These are phyloP conservation scores for Gastrolobium bilobum DNA, from an alignment of 306 rosid genomes.

Conservation along the genomic window DNA sequence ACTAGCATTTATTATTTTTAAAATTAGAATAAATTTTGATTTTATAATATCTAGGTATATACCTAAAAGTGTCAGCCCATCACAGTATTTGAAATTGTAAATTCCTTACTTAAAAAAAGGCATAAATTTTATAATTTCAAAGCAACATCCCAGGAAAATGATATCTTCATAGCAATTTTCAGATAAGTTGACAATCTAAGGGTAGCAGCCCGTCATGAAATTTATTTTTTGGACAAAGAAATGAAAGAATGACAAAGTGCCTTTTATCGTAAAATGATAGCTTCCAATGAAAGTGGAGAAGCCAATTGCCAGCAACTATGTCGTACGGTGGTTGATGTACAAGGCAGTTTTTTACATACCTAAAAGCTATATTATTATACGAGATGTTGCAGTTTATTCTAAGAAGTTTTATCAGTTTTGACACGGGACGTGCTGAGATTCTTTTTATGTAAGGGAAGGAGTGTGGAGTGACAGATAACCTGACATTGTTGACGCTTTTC, in stretches of 20 bases:
- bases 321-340: slow-evolving; percentile 6
- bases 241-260: background rate
- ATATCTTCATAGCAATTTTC: slow-evolving; percentile 7
- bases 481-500: slow-evolving; percentile 1
- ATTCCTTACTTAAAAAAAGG: background rate
- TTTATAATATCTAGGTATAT: background rate
- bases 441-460: background rate
- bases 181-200: background rate
- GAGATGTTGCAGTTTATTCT: background rate
- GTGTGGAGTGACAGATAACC: slow-evolving; percentile 9
- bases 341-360: background rate
- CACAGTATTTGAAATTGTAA: background rate
- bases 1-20: background rate
- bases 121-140: background rate
- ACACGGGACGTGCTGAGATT: background rate
- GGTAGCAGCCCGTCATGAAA: background rate
- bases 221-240: background rate
- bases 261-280: too few species aligned
- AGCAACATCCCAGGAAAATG: background rate
- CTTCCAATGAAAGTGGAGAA: background rate
- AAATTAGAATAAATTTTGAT: background rate
- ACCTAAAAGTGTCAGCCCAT: slow-evolving; percentile 1
- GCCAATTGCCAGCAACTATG: background rate
- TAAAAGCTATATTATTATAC: background rate
- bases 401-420: slow-evolving; percentile 20